phyloP scores from a whole-genome alignment of 768 basidiomycete genomes.

The Psilocybe cubensis region DNA sequence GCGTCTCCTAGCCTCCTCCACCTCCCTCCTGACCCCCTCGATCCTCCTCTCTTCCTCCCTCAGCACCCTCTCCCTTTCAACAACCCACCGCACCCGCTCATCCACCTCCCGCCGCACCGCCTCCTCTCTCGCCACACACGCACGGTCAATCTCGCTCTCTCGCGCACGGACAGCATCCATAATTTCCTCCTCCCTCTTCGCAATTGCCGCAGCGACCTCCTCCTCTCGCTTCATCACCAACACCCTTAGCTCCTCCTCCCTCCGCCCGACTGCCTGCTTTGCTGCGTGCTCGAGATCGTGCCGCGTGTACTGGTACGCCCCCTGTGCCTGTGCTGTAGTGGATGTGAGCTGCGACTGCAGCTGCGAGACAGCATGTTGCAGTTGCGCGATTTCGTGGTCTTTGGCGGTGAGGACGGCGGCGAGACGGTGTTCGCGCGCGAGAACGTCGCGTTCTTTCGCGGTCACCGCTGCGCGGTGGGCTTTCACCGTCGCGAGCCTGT shows the following conservation, averaged over 20 bases:
- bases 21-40: conserved; percentile 43
- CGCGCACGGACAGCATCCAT: conserved; percentile 66
- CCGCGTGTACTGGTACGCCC: no score
- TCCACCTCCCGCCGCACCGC: conserved; percentile 58
- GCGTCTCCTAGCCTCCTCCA: conserved; percentile 52
- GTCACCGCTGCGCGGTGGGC: conserved; percentile 57
- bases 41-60: conserved; percentile 53
- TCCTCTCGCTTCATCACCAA: conserved; percentile 70
- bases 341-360: conserved; percentile 25
- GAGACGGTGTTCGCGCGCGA: conserved; percentile 58
- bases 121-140: conserved; percentile 58
- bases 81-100: conserved; percentile 51
- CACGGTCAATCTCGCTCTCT: conserved; percentile 66
- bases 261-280: conserved; percentile 59
- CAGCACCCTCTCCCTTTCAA: conserved; percentile 56
- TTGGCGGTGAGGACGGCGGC: conserved; percentile 52
- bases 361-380: conserved; percentile 48
- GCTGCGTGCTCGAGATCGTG: conserved; percentile 46
- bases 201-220: conserved; percentile 68
- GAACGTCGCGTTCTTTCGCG: conserved; percentile 66
- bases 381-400: conserved; percentile 58
- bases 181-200: conserved; percentile 71
- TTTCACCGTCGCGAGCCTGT: conserved; percentile 71
- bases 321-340: conserved; percentile 15
- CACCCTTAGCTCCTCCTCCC: conserved; percentile 72